Base-by-base conservation (phyloP, 129 eudicot species). In the Chrysanthemum lavandulifolium region DNA sequence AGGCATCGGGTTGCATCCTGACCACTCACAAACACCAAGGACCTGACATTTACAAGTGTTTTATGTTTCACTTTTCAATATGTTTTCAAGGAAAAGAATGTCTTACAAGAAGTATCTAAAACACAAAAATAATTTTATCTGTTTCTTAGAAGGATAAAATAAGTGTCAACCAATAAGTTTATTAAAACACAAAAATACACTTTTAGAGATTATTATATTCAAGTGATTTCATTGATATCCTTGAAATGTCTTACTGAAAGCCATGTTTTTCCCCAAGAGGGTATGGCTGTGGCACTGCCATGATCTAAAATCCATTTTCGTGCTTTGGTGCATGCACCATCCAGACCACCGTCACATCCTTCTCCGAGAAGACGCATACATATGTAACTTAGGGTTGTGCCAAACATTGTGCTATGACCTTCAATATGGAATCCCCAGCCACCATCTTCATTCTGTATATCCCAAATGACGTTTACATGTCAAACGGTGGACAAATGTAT, bases 251-350 rank as follows among this genome's bases (percentile, higher is more conserved):
- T 61, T 78, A 90, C 96, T 48, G 91, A 81, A 25, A 90, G 85
- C 93, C 90, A 90, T 15, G 87, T 81, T 61, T 90, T 87, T n/a
- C 96, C 96, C 94, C 96, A 90, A 36, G 96, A 83, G 27, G 94
- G 96, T 21, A 83, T 81, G 50, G 74, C 79, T 0, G 74, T 73
- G 0, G 63, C 96, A 52, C 84, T 68, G 5, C 94, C 96, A 77
- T 90, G 96, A 68, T 90, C 89, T 23, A 84, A 84, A 8, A 90
- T 87, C 96, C 96, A 90, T 69, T 84, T 82, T 25, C 96, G 81
- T 16, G 82, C 93, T 52, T 86, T 81, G 13, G 82, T 75, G 54
- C 86, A 80, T 2, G 91, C 88, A 66, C 75, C 62, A 18, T 87
- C 76, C 10, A 40, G 58, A 10, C 88, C 96, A 31, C 87, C 96